phyloP scores from a whole-genome alignment of 768 basidiomycete genomes.

The Floccularia luteovirens region DNA sequence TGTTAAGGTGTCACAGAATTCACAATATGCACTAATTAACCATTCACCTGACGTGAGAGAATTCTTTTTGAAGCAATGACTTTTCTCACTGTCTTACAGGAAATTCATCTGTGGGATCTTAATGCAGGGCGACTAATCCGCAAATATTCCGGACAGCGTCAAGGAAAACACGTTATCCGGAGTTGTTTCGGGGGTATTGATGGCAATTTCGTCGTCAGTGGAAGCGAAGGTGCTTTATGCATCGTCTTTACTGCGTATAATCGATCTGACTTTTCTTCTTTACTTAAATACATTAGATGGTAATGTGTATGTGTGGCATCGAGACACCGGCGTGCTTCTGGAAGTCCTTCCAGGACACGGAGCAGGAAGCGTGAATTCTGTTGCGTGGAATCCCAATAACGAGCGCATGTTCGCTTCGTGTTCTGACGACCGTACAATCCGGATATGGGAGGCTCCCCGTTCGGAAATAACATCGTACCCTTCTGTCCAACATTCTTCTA shows the following conservation, averaged over 20 bases:
- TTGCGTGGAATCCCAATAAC: conserved; percentile 92
- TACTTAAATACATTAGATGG: conserved; percentile 48
- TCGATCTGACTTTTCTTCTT: too few species aligned
- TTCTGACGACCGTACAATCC: conserved; percentile 86
- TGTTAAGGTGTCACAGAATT: conserved; percentile 81
- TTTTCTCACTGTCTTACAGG: conserved; percentile 37
- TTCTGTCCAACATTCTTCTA: conserved; percentile 7
- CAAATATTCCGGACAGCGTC: conserved; percentile 82
- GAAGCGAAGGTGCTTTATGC: conserved; percentile 73
- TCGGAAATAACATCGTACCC: conserved; percentile 10
- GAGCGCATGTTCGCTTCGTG: conserved; percentile 93
- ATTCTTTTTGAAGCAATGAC: conserved; percentile 4
- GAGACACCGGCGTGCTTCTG: conserved; percentile 74
- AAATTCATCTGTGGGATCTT: conserved; percentile 85
- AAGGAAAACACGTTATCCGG: conserved; percentile 79
- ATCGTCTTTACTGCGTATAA: background rate
- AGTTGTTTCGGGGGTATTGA: conserved; percentile 91
- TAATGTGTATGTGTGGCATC: conserved; percentile 94
- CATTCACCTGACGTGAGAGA: conserved; percentile 76
- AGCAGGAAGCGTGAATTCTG: conserved; percentile 88
- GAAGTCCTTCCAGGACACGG: conserved; percentile 86
- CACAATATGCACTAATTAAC: conserved; percentile 80
- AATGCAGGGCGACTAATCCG: conserved; percentile 59
- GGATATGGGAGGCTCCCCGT: conserved; percentile 74
- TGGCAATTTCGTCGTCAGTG: conserved; percentile 85